A percentile compares a stretch with the other conserved stretches of the same genome.
Conservation (phyloP, 371 early-diverging fungal genomes). For the Mortierella sp. region DNA sequence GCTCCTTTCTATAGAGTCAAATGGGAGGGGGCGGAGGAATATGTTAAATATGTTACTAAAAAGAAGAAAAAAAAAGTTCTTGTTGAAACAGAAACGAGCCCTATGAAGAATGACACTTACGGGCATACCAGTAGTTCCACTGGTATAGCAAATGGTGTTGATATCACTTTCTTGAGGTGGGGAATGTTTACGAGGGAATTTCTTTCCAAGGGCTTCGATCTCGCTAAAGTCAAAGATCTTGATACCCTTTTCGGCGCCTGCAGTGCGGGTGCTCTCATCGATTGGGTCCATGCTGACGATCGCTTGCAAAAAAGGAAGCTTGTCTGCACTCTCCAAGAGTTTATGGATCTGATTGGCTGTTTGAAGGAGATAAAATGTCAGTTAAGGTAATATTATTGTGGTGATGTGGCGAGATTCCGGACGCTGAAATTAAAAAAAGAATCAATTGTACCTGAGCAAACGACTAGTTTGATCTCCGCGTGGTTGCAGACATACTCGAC, state of each 20-base stretch:
- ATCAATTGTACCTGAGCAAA: constrained; percentile 73
- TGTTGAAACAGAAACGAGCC: not conserved
- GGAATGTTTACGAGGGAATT: constrained; percentile 61
- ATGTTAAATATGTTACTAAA: too few species aligned
- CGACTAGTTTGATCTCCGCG: constrained; percentile 71
- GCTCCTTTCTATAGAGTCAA: constrained; percentile 60
- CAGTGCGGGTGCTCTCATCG: constrained; percentile 59
- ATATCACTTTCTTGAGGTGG: constrained; percentile 41
- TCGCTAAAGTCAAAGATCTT: constrained; percentile 67
- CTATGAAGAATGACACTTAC: constrained; percentile 32
- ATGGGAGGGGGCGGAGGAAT: constrained; percentile 29
- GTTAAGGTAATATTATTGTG: not conserved
- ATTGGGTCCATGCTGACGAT: constrained; percentile 83
- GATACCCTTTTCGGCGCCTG: constrained; percentile 62
- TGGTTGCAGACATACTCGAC: constrained; percentile 80
- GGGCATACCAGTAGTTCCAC: constrained; percentile 89
- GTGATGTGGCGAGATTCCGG: constrained; percentile 44
- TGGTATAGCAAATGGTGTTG: constrained; percentile 88
- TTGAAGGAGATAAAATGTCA: not conserved
- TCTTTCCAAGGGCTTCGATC: constrained; percentile 73
- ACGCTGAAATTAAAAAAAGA: constrained; percentile 52
- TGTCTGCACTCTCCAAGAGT: constrained; percentile 63
- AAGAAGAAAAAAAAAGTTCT: constrained; percentile 35
- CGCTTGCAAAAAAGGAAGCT: constrained; percentile 70
- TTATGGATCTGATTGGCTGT: constrained; percentile 70